Percentiles rank a stretch among this genome's conserved stretches.
Conservation (phyloP, 148 eudicot genomes). For the Spergularia marina region DNA sequence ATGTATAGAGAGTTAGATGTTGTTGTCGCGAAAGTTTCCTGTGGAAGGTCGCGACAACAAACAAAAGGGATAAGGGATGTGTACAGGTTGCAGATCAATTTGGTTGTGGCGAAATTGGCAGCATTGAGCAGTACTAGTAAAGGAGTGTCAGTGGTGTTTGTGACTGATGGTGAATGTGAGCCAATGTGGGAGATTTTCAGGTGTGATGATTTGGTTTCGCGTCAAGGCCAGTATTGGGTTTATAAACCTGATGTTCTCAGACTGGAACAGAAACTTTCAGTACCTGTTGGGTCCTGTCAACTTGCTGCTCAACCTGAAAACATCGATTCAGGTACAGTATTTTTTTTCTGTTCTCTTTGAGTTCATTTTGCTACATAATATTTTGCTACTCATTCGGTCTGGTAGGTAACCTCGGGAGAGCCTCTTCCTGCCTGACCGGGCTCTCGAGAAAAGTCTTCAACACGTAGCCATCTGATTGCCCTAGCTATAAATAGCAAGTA, state of each 20-base stretch:
- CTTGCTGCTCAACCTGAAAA: background rate
- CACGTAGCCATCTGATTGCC: no score
- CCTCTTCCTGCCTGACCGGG: no score
- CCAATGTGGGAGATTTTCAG: constrained; percentile 11
- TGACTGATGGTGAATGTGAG: constrained; percentile 1
- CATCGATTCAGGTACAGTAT: background rate
- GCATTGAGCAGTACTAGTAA: background rate
- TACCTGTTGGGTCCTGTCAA: constrained; percentile 6
- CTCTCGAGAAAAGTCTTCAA: no score
- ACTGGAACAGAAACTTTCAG: constrained; percentile 1
- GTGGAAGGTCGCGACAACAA: background rate
- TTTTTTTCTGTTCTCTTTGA: background rate
- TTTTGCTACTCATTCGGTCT: background rate
- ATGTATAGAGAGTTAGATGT: background rate
- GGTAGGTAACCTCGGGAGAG: no score
- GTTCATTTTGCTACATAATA: background rate
- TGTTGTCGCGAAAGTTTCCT: background rate
- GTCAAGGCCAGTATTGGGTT: background rate
- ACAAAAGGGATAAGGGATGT: constrained; percentile 7
- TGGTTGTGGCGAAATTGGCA: constrained; percentile 11
- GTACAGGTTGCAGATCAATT: constrained; percentile 11
- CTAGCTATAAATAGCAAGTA: no score
- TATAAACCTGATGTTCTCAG: background rate
- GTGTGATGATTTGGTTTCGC: constrained; percentile 14
- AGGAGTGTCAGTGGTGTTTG: background rate